Percentiles rank a stretch among this genome's conserved stretches.
These are phyloP conservation scores for Penicillium robsamsonii DNA, from an alignment of 495 filamentous ascomycete genomes.

Conservation along the genomic window DNA sequence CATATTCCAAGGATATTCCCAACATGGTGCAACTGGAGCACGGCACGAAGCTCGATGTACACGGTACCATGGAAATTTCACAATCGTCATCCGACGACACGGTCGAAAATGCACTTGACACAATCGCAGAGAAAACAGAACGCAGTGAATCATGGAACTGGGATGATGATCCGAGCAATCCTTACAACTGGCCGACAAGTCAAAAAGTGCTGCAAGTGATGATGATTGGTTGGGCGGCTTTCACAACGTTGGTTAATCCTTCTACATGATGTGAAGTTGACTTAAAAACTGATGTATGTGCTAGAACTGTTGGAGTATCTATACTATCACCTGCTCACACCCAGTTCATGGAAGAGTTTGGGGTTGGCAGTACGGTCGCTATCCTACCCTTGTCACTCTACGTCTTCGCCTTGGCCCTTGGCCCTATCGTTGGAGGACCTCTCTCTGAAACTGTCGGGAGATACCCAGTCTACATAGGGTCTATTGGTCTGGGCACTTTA, in stretches of 20 bases:
- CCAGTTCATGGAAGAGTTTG: conserved; percentile 45
- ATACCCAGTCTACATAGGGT: conserved; percentile 53
- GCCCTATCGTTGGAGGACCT: conserved; percentile 58
- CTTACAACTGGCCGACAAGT: conserved; percentile 26
- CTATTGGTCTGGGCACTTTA: conserved; percentile 50
- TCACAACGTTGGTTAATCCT: conserved; percentile 20
- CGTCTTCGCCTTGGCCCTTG: conserved; percentile 56
- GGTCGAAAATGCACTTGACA: neutral
- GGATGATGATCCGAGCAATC: conserved; percentile 25
- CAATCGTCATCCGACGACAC: neutral
- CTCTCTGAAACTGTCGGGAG: conserved; percentile 61
- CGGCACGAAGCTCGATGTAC: neutral
- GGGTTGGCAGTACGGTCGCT: conserved; percentile 48
- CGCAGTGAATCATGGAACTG: conserved; percentile 5
- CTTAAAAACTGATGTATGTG: neutral
- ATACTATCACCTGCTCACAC: conserved; percentile 49
- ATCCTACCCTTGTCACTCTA: conserved; percentile 56
- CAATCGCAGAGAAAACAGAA: neutral
- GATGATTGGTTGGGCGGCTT: conserved; percentile 22
- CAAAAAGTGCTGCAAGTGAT: conserved; percentile 18
- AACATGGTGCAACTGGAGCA: neutral
- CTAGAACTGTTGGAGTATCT: conserved; percentile 53
- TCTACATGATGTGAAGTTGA: neutral
- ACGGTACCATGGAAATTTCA: neutral
- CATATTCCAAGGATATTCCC: neutral